A percentile compares a stretch with the other conserved stretches of the same genome.
These are phyloP conservation scores for Oryza longistaminata DNA, from an alignment of 176 grass and related monocot genomes.

Conservation along the genomic window DNA sequence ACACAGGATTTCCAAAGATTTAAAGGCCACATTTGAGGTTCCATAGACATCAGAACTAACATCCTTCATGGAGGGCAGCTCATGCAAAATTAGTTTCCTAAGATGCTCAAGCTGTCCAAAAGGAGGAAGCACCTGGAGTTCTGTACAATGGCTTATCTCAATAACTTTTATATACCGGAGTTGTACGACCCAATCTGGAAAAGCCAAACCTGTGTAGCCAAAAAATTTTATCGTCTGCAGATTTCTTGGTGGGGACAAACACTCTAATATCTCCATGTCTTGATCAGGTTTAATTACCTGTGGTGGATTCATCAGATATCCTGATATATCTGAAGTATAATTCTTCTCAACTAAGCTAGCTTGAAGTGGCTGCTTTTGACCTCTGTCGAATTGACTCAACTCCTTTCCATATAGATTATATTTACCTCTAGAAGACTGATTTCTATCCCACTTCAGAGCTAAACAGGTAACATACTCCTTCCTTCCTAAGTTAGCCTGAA, in stretches of 20 bases:
- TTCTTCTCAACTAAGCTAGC: too few relatives aligned
- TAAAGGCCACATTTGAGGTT: not conserved
- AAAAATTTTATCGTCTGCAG: not conserved
- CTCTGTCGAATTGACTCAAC: too few relatives aligned
- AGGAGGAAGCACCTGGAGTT: not conserved
- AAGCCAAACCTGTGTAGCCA: conserved; percentile 1
- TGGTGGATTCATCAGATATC: too few relatives aligned
- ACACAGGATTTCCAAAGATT: not conserved
- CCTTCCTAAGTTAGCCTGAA: not conserved
- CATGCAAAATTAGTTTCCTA: conserved; percentile 2
- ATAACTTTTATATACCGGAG: conserved; percentile 17
- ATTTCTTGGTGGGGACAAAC: conserved; percentile 1
- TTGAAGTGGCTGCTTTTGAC: too few relatives aligned
- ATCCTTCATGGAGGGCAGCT: conserved; percentile 20
- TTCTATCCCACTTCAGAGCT: too few relatives aligned
- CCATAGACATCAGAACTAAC: not conserved
- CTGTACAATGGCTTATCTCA: not conserved
- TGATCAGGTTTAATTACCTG: not conserved
- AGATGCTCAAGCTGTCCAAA: conserved; percentile 38
- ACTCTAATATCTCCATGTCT: not conserved
- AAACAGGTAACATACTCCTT: conserved; percentile 34
- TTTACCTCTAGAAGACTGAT: too few relatives aligned
- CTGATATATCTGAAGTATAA: too few relatives aligned
- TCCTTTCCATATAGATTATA: too few relatives aligned
- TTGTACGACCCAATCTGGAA: not conserved